phyloP scores from a whole-genome alignment of 2,329 filamentous ascomycete genomes.

The Fusarium sp. region DNA sequence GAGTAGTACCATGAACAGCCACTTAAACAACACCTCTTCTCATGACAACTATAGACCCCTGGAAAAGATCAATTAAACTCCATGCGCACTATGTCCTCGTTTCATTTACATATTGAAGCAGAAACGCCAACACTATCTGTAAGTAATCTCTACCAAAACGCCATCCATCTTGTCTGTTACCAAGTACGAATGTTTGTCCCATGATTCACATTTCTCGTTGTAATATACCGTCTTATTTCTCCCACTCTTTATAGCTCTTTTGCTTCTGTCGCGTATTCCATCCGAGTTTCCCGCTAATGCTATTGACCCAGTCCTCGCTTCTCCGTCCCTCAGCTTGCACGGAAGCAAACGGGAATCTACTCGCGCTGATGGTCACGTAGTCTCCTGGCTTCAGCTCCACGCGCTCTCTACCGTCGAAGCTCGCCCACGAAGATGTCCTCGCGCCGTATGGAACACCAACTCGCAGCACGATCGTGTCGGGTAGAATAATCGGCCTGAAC shows the following conservation, averaged over 20 bases:
- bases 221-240: conserved; percentile 43
- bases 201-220: background rate
- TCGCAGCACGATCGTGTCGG: conserved; percentile 93
- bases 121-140: background rate
- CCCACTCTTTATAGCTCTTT: conserved; percentile 68
- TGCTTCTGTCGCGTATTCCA: conserved; percentile 86
- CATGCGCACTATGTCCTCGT: background rate
- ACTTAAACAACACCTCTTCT: background rate
- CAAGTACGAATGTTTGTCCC: background rate
- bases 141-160: conserved; percentile 14
- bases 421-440: conserved; percentile 92
- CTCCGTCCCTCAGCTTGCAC: conserved; percentile 76
- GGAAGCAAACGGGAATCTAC: conserved; percentile 81
- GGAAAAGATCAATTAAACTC: background rate
- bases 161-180: background rate
- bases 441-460: conserved; percentile 96
- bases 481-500: conserved; percentile 95
- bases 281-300: conserved; percentile 80
- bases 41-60: background rate
- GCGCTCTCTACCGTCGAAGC: conserved; percentile 93
- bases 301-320: conserved; percentile 85
- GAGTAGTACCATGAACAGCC: background rate
- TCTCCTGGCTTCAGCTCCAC: conserved; percentile 82
- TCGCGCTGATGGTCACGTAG: conserved; percentile 86
- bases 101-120: background rate